Percentiles rank a stretch among this genome's conserved stretches.
Evolutionary conservation across 257 asterid genomes (phyloP).

Genomic region (Petunia axillaris): DNA sequence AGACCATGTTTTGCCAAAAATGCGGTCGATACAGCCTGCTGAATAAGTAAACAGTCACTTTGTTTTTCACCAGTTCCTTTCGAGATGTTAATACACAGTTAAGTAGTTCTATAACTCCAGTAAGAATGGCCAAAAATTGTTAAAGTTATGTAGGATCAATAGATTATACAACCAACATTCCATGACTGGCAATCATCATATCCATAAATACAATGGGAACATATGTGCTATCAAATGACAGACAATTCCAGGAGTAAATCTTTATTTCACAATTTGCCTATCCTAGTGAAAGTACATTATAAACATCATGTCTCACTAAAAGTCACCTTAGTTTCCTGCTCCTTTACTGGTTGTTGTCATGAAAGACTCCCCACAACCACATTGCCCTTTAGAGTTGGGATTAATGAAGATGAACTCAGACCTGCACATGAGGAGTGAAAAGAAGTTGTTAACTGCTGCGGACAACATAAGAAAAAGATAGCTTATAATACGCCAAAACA

Average conservation of each 20-base stretch:
- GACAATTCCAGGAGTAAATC: not conserved
- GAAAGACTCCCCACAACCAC: constrained; percentile 42
- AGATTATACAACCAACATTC: not conserved
- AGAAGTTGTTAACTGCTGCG: not conserved
- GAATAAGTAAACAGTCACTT: too few species aligned
- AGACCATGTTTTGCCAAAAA: too few species aligned
- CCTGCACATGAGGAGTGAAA: constrained; percentile 23
- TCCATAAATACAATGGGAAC: constrained; percentile 2
- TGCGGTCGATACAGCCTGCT: too few species aligned
- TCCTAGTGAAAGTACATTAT: constrained; percentile 21
- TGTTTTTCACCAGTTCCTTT: too few species aligned
- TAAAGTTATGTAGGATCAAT: not conserved
- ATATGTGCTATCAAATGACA: not conserved
- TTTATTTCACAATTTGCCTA: not conserved
- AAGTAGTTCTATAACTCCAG: not conserved
- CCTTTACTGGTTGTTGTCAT: constrained; percentile 27
- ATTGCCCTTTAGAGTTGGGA: constrained; percentile 37
- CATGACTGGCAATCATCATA: not conserved
- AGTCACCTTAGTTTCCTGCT: constrained; percentile 13
- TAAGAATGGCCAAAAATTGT: not conserved
- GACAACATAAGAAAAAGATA: not conserved
- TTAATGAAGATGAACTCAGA: constrained; percentile 33
- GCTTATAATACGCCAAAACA: not conserved
- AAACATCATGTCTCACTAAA: constrained; percentile 13
- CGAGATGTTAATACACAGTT: not conserved